Evolutionary conservation across 306 rosid species (phyloP), one percentile per base, ranked within the genome.

Genomic region (Gastrolobium villosum): DNA sequence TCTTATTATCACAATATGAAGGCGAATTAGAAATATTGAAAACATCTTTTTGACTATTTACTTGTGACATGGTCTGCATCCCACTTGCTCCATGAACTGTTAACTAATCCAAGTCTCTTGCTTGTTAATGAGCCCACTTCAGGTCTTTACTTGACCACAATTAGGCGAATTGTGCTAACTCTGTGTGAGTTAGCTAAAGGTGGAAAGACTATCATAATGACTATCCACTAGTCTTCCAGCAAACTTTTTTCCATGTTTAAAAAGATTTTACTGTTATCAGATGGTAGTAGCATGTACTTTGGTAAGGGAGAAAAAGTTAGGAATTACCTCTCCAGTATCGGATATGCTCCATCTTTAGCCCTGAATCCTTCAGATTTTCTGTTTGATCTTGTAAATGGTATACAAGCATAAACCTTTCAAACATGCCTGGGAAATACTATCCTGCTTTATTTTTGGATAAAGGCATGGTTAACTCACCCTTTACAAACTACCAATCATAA

Each of bases 301-400:
- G 87, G 84, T 28, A 76, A 79, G 57, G 69, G 79, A n/a, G 76
- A 76, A 37, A n/a, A 9, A 50, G 85, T 53, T 28, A 67, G 60
- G 78, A 13, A 72, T 50, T 81, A 84, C 74, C 72, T 81, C 74
- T 76, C 74, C 26, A 31, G 72, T n/a, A 70, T 76, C 1, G 74
- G 83, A 34, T 81, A 43, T 73, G 74, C 74, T 67, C 81, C 83
- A 26, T 14, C 79, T 7, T 14, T 66, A 3, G 65, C 85, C 61
- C 72, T 72, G 78, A 77, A 77, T 66, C 85, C 85, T 40, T 50
- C 81, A 11, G 83, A 72, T 84, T 81, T 85, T 32, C 26, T 72
- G 3, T 74, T 85, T 49, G 85, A 81, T 67, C 85, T 77, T 50
- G 81, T 83, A 85, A 81, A 61, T 44, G 83, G 83, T 81, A 77